Base-by-base conservation (phyloP, 768 basidiomycete species). In the Suillus brevipes region DNA sequence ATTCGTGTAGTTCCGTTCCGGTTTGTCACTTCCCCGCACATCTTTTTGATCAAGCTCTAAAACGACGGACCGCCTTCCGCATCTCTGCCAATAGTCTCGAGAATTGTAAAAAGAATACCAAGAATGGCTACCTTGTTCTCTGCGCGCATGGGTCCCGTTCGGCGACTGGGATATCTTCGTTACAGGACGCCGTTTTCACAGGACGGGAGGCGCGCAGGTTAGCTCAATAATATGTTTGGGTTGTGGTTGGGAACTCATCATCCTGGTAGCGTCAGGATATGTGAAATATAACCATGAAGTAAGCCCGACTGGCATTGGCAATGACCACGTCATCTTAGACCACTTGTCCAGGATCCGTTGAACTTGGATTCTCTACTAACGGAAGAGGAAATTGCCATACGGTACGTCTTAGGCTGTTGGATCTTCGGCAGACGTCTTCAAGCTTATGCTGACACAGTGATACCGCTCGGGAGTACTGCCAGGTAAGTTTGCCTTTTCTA, bases 311-410 rank as follows among this genome's bases (percentile, higher is more conserved):
- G 34, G 45, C 34, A 45, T 16, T 40, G 43, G 38, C 61, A 23
- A 9, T 45, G 25, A 40, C 12, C 53, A 60, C 38, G 28, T 20
- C 38, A 28, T 10, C 20, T n/a, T 45, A 16, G 13, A n/a, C 67
- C 65, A 61, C 31, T 10, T 40, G 31, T 52, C 31, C 64, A 95
- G 93, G 96, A 99, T 73, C 92, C 95, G 0, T 79, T 99, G 68
- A 86, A 86, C 70, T 71, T 95, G 36, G 91, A 94, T 65, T 86
- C 87, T 0, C 82, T 92, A 47, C 79, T 98, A 66, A 92, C 92
- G 0, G 94, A 95, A 60, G 97, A 97, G 43, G 97, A 99, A 78
- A 83, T 86, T 68, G 90, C 92, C 16, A 90, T 97, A 69, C 86
- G 94, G 95, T 95, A 65, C 52, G 82, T 69, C 20, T 37, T 53